These are phyloP conservation scores for Phanerodontia chrysosporium DNA, from an alignment of 768 basidiomycete genomes.

Conservation along the genomic window DNA sequence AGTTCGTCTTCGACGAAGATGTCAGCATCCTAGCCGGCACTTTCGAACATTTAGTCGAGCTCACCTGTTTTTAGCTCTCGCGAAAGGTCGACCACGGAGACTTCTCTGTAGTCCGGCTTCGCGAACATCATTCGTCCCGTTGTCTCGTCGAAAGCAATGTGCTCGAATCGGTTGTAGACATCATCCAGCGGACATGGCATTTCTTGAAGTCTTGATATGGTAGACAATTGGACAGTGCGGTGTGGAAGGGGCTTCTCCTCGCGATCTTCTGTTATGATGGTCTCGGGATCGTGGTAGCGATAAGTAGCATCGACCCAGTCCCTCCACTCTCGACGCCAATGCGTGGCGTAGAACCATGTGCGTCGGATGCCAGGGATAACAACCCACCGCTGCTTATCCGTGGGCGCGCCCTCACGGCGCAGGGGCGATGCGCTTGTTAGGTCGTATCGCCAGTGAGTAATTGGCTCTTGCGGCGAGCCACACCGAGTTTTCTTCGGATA, in stretches of 20 bases:
- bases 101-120: constrained; percentile 32
- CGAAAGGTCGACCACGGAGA: constrained; percentile 50
- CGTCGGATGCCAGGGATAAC: constrained; percentile 2
- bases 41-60: not conserved
- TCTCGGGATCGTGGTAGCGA: constrained; percentile 12
- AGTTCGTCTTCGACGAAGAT: not conserved
- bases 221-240: not conserved
- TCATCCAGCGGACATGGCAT: not conserved
- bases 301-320: not conserved
- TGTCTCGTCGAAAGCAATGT: constrained; percentile 63
- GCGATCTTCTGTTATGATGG: not conserved
- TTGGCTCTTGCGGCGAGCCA: not conserved
- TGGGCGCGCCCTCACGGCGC: not conserved
- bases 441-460: not conserved
- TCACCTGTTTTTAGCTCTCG: constrained; percentile 30
- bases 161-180: constrained; percentile 27
- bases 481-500: not conserved
- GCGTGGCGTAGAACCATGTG: constrained; percentile 5
- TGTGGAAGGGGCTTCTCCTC: not conserved
- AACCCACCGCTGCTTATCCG: not conserved
- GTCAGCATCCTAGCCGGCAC: not conserved
- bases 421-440: not conserved
- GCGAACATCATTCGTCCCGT: constrained; percentile 57
- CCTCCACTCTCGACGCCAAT: not conserved
- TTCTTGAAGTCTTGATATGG: not conserved